Evolutionary conservation across 352 stramenopile species (phyloP).

Genomic region (Pythium folliculosum): DNA sequence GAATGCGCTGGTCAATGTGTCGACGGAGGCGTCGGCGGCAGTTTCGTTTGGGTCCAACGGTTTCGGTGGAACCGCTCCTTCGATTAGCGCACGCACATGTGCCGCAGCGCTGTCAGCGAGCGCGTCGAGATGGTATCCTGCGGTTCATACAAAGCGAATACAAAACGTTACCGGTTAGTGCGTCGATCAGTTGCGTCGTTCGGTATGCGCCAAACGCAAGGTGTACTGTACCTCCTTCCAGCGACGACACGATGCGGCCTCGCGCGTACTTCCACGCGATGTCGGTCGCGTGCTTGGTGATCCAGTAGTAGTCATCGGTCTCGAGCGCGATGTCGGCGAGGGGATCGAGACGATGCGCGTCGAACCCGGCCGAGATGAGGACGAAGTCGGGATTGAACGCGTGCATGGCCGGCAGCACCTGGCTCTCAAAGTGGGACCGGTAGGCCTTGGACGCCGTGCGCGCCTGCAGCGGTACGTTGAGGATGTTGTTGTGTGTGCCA

Average conservation of each 20-base stretch:
- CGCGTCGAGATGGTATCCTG: constrained; percentile 42
- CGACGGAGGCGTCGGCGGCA: background rate
- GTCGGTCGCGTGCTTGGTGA: constrained; percentile 45
- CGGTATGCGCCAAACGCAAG: no score
- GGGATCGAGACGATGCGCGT: constrained; percentile 92
- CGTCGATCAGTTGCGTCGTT: background rate
- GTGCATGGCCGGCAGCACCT: constrained; percentile 87
- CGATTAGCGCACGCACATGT: constrained; percentile 38
- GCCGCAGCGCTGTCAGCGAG: constrained; percentile 37
- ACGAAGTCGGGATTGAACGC: constrained; percentile 93
- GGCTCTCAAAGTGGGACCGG: constrained; percentile 48
- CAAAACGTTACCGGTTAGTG: background rate
- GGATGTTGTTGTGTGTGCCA: constrained; percentile 71
- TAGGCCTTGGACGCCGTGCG: constrained; percentile 69
- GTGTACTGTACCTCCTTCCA: constrained; percentile 74
- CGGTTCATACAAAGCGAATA: background rate
- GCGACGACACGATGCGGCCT: constrained; percentile 52
- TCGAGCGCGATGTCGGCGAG: constrained; percentile 83
- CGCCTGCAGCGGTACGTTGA: constrained; percentile 39
- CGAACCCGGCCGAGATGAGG: constrained; percentile 95
- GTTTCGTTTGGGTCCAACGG: constrained; percentile 13
- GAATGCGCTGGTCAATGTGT: constrained; percentile 24
- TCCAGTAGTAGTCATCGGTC: constrained; percentile 47
- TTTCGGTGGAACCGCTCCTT: constrained; percentile 27
- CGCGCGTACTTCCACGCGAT: constrained; percentile 44